Base-by-base conservation (phyloP, 108 stramenopile species). In the Pseudonitzschia pungens region DNA sequence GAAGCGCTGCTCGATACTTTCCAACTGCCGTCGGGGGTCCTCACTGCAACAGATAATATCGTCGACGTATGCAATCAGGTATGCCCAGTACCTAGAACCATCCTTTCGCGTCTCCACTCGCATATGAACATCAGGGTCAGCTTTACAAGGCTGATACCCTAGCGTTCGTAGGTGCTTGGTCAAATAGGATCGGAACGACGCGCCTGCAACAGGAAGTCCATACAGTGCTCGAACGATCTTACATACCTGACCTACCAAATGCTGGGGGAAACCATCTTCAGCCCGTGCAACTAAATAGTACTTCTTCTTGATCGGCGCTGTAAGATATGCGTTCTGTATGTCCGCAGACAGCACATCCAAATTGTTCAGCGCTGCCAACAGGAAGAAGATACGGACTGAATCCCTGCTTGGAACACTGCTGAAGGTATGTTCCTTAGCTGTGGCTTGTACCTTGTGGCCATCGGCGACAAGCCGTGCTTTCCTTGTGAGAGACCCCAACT, bases 141-240 rank as follows among this genome's bases (percentile, higher is more conserved):
- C 36, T 36, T 36, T 36, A 6, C 36, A 36, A 36, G 36, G 36
- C 4, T 2, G 6, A 36, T 36, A 36, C 6, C 36, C 36, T 5
- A 36, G 36, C 2, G 2, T 6, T 36, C 36, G 2, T 6, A 36
- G 6, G 6, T 36, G 36, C 36, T 36, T 2, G 2, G 36, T 36
- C 4, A 36, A 6, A 36, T 36, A 36, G 2, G 36, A 36, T 6
- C 36, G 2, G 36, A 36, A 36, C 2, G 36, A 36, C 6, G 36
- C 36, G 33, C 70, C 80, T 64, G 42, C 28, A 21, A 32, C 33
- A 45, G 64, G 64, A 15, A 84, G 29, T 42, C 86, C 83, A 57
- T 87, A 87, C 15, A 87, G 48, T 53, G 79, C 83, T 41, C 81
- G 24, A 6, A 28, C 53, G 14, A 87, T 52, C 16, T 77, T 53